Base-by-base conservation (phyloP, 2,329 filamentous ascomycete species). In the Ophiosphaerella narmari region DNA sequence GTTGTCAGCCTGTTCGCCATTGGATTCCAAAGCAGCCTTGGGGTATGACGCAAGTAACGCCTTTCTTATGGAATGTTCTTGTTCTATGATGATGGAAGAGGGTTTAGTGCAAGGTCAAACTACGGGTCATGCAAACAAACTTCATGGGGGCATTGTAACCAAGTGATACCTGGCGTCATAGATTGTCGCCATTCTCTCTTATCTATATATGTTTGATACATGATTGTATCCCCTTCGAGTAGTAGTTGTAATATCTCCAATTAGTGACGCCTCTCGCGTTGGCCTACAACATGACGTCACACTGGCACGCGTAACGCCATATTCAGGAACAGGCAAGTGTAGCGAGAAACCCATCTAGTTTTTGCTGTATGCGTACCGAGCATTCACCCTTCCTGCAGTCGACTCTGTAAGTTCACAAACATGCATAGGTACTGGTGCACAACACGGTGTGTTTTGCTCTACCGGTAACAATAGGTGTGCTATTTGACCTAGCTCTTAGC, bases 111-210 rank as follows among this genome's bases (percentile, higher is more conserved):
- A 59, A 41, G 62, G 48, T 63, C 61, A 66, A 55, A 57, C 23
- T 50, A 64, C 46, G 55, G 57, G 52, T 59, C 55, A 60, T 55
- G 58, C 55, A 57, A 59, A 51, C 52, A 48, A 54, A 52, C 43
- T 46, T 50, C 53, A 59, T 44, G 54, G 56, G 54, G 46, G 48
- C 58, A 58, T 50, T 51, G 56, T 67, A 57, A 70, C 64, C 62
- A 68, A 66, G 63, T 70, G 69, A 72, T 72, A 72, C 69, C 69
- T 72, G 66, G 64, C 66, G 67, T 64, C 58, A 52, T 60, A 55
- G 40, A 52, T 54, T 50, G 60, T 63, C 65, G 65, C 65, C 69
- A 59, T 61, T 55, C 54, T 51, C 58, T 38, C 49, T 49, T 50
- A 38, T 50, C 39, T 53, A 32, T 31, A 42, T 13, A 18, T 18